Evolutionary conservation across 192 early-diverging fungal genomes (phyloP), one percentile per base, ranked within the genome.

Genomic region (Gigaspora rosea): DNA sequence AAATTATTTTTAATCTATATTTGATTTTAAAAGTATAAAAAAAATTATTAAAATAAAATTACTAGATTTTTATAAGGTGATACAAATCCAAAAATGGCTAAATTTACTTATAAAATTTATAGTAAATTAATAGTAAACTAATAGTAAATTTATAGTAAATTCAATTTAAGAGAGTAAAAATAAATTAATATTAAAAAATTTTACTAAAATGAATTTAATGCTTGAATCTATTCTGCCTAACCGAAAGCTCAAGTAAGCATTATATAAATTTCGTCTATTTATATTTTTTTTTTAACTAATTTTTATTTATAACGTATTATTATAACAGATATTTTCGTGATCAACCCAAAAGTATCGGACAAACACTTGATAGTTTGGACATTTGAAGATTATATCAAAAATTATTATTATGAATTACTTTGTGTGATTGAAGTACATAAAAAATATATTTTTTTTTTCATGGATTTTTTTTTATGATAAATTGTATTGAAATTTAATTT

Each of bases 351-450:
- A 9, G 88, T 92, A 8, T 88, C 87, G 7, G 82, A 86, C 49
- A 79, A 84, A 75, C 95, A 99, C 83, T 86, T 96, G 80, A 86
- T 97, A 18, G 65, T 94, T 66, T 99, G 96, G 96, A 90, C 88
- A 50, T 99, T 94, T 85, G 97, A 99, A 86, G 96, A 98, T 85
- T 86, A 86, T 71, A 81, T 99, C 59, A 99, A 99, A 83, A 93
- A 92, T 67, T 79, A 85, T 6, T 97, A 96, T 86, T 97, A 93
- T 85, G 93, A 97, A 35, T 92, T 97, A 78, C 88, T 99, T 56
- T 89, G 92, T 80, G 71, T 91, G n/a, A 84, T 98, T 73, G 96
- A 99, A 83, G 91, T 92, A 86, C 54, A 9, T 72, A 33, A 41
- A 66, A 66, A 59, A 20, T 3, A 59, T 27, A 0, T 27, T 27